Percentiles rank a stretch among this genome's conserved stretches.
Conservation (phyloP, 2,329 filamentous ascomycete genomes). For the Neonectria coccinea region DNA sequence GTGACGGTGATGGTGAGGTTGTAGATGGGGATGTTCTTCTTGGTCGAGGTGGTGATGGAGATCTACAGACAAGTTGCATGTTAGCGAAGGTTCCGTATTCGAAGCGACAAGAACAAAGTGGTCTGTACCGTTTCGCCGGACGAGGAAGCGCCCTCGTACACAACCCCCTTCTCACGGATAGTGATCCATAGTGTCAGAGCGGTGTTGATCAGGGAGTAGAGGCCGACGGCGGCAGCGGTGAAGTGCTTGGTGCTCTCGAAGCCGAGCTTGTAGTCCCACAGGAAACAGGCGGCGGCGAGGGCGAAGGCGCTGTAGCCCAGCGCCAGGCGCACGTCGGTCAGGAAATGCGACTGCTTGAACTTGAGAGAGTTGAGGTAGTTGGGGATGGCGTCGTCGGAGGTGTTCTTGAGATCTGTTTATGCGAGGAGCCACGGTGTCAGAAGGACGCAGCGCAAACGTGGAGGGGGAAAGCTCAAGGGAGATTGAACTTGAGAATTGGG, state of each 20-base stretch:
- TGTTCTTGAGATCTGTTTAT: constrained; percentile 88
- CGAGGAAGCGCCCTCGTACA: constrained; percentile 80
- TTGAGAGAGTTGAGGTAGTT: constrained; percentile 92
- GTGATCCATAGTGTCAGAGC: constrained; percentile 86
- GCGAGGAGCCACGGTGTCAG: constrained; percentile 46
- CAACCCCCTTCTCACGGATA: constrained; percentile 81
- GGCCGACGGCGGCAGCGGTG: constrained; percentile 80
- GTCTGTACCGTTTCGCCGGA: constrained; percentile 74
- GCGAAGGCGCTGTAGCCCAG: constrained; percentile 86
- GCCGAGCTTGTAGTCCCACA: constrained; percentile 90
- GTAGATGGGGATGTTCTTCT: constrained; percentile 87
- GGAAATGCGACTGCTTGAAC: constrained; percentile 84
- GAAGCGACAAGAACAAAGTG: constrained; percentile 22
- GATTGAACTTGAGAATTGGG: background rate
- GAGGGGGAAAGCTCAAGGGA: background rate
- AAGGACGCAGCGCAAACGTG: constrained; percentile 22
- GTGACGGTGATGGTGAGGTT: constrained; percentile 74
- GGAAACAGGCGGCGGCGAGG: constrained; percentile 86
- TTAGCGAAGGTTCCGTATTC: constrained; percentile 27
- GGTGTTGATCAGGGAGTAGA: constrained; percentile 84
- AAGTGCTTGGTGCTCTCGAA: constrained; percentile 88
- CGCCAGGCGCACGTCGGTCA: constrained; percentile 83
- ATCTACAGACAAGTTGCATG: constrained; percentile 63
- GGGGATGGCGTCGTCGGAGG: constrained; percentile 91
- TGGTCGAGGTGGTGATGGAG: constrained; percentile 75